Conservation (phyloP, 23 red algal genomes). For the Gracilaria gracilis region DNA sequence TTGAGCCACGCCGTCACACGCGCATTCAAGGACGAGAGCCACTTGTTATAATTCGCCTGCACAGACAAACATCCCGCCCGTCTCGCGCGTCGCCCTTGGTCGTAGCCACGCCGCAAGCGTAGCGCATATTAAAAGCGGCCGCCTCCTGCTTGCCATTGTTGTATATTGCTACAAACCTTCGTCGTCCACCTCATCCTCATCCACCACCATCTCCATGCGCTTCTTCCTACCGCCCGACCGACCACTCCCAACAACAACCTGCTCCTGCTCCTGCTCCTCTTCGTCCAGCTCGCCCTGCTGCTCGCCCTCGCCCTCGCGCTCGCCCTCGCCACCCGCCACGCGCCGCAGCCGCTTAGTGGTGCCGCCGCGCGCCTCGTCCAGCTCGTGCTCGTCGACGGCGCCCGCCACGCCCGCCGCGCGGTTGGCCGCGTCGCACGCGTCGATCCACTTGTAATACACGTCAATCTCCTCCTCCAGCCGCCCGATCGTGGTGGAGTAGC, state of each 20-base stretch:
- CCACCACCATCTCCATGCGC: not conserved
- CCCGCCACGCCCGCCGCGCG: not conserved
- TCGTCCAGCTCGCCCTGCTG: too few species aligned
- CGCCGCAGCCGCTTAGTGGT: too few species aligned
- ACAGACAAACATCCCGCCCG: not conserved
- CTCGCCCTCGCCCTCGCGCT: not conserved
- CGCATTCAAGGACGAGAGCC: not conserved
- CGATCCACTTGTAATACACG: slow-evolving; percentile 78
- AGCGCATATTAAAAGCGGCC: not conserved
- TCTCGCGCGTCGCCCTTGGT: not conserved
- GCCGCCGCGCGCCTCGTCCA: too few species aligned
- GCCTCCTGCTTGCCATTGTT: too few species aligned
- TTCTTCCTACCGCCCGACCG: not conserved
- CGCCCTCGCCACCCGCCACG: not conserved
- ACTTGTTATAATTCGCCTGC: not conserved
- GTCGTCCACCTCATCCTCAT: slow-evolving; percentile 20
- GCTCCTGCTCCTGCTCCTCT: too few species aligned
- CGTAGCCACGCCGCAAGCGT: too few species aligned
- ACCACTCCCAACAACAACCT: too few species aligned
- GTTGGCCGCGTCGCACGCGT: slow-evolving; percentile 65
- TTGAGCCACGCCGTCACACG: slow-evolving; percentile 15
- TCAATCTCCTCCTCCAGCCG: slow-evolving; percentile 64
- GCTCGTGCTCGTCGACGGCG: not conserved
- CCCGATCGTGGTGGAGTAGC: slow-evolving; percentile 41
- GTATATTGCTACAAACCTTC: not conserved